Evolutionary conservation across 495 filamentous ascomycete genomes (phyloP).

Genomic region (Aspergillus baeticus): DNA sequence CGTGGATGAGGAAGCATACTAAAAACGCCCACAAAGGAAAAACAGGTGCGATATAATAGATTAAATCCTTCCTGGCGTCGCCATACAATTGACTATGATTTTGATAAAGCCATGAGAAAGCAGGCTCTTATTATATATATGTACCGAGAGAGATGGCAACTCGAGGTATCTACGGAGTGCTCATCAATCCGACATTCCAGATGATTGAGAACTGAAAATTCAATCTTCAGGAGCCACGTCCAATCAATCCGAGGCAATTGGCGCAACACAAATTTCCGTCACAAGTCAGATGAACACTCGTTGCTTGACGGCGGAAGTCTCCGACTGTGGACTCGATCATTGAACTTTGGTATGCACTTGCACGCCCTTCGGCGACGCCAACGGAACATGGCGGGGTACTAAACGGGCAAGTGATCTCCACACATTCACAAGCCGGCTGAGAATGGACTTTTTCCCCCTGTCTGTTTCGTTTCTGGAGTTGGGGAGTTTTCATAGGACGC

Average conservation of each 20-base stretch:
- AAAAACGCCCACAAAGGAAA: too few relatives aligned
- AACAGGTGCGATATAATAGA: too few relatives aligned
- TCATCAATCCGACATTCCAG: too few relatives aligned
- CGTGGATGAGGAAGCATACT: too few relatives aligned
- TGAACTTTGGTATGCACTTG: slow-evolving; percentile 22
- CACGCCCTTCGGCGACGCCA: slow-evolving; percentile 40
- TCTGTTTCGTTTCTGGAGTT: not conserved
- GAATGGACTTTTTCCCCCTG: not conserved
- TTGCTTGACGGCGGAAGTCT: slow-evolving; percentile 5
- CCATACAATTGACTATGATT: too few relatives aligned
- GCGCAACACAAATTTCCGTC: not conserved
- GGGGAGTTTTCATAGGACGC: too few relatives aligned
- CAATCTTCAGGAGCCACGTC: not conserved
- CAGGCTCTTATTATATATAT: too few relatives aligned
- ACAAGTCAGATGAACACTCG: slow-evolving; percentile 8
- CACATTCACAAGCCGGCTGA: not conserved
- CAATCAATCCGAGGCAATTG: not conserved
- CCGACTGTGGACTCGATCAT: slow-evolving; percentile 1
- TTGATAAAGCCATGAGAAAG: too few relatives aligned
- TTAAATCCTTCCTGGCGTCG: too few relatives aligned
- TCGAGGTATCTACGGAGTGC: too few relatives aligned
- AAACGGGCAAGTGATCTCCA: slow-evolving; percentile 17
- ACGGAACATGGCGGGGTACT: slow-evolving; percentile 9
- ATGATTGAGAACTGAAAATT: too few relatives aligned
- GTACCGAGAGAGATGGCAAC: too few relatives aligned